Conservation (phyloP, 2,329 filamentous ascomycete species). For the Trichoderma guizhouense region DNA sequence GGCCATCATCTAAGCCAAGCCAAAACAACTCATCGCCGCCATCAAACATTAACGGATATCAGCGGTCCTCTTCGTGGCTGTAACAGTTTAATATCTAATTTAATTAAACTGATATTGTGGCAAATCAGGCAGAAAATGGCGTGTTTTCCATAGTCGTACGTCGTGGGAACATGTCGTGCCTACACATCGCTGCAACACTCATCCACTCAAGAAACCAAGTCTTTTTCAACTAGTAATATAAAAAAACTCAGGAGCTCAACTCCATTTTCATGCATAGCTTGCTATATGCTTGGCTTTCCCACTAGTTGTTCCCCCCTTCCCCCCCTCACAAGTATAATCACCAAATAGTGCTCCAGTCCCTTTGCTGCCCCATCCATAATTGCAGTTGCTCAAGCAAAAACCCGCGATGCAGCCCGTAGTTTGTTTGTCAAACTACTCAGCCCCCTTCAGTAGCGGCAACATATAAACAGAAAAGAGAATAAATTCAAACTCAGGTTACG, state of each 20-base stretch:
- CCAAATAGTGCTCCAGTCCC: neutral
- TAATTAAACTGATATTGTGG: neutral
- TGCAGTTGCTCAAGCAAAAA: neutral
- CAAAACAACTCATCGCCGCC: neutral
- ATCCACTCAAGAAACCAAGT: neutral
- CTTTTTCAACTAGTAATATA: neutral
- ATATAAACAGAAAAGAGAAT: conserved; percentile 9
- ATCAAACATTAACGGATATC: neutral
- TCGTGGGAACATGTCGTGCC: neutral
- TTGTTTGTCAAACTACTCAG: neutral
- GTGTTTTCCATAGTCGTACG: neutral
- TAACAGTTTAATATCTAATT: neutral
- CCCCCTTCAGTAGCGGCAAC: neutral
- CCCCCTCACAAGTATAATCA: neutral
- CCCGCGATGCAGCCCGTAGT: neutral
- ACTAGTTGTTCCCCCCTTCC: neutral
- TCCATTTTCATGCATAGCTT: neutral
- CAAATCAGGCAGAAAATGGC: neutral
- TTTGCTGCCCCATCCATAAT: neutral
- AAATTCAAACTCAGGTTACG: neutral
- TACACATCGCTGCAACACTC: neutral
- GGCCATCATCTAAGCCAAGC: neutral
- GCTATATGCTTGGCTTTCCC: neutral
- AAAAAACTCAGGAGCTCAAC: neutral
- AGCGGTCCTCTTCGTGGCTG: neutral